These are phyloP conservation scores for Cicer bijugum DNA, from an alignment of 306 rosid genomes.

Conservation along the genomic window DNA sequence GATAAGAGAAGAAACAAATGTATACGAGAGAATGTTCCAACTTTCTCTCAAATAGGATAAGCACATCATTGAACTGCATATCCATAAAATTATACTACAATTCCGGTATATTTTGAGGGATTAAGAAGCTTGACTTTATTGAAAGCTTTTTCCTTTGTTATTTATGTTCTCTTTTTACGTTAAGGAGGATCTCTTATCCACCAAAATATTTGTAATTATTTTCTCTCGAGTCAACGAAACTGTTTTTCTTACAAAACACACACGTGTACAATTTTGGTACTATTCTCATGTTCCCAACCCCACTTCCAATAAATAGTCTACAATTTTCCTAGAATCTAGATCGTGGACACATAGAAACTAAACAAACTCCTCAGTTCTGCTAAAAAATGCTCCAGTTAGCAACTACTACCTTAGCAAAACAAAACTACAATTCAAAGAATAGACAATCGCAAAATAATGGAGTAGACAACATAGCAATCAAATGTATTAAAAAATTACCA, in stretches of 20 bases:
- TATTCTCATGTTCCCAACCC: constrained; percentile 25
- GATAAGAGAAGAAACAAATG: constrained; percentile 10
- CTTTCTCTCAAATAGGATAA: constrained; percentile 12
- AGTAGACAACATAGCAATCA: constrained; percentile 9
- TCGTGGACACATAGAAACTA: constrained; percentile 18
- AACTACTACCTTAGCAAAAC: constrained; percentile 18
- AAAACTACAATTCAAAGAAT: constrained; percentile 4
- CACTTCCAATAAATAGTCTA: constrained; percentile 23
- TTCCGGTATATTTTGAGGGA: constrained; percentile 10
- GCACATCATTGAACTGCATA: constrained; percentile 3
- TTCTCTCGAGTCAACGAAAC: constrained; percentile 23
- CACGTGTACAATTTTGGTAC: neutral
- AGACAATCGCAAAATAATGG: constrained; percentile 16
- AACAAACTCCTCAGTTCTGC: constrained; percentile 7
- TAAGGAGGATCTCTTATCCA: constrained; percentile 14
- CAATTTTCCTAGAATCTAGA: constrained; percentile 14
- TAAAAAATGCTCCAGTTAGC: constrained; percentile 11
- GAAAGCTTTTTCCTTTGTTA: neutral
- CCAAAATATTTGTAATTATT: constrained; percentile 26
- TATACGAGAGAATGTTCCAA: constrained; percentile 14
- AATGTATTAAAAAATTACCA: neutral
- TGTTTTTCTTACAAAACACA: neutral
- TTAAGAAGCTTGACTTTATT: constrained; percentile 15
- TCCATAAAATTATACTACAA: constrained; percentile 27
- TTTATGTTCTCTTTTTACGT: constrained; percentile 24